Percentiles rank a stretch among this genome's conserved stretches.
These are phyloP conservation scores for Dianthus caryophyllus DNA, from an alignment of 148 eudicot genomes.

Conservation along the genomic window DNA sequence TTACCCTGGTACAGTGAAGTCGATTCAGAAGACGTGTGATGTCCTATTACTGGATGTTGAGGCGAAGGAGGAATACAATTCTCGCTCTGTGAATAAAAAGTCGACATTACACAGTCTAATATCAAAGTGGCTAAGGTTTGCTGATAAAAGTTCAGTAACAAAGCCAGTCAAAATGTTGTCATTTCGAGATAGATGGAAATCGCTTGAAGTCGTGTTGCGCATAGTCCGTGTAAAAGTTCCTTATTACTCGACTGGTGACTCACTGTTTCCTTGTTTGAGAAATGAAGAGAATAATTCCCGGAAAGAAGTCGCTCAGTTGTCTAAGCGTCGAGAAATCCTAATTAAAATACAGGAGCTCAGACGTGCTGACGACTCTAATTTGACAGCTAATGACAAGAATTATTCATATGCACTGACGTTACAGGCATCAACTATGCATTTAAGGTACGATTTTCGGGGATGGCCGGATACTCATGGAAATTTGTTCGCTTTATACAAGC, in stretches of 20 bases:
- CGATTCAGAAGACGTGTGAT: constrained; percentile 59
- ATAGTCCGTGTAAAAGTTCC: constrained; percentile 44
- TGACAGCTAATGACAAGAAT: constrained; percentile 34
- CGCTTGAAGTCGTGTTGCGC: constrained; percentile 56
- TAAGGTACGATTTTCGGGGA: constrained; percentile 27
- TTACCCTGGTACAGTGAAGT: constrained; percentile 67
- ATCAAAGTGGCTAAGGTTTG: constrained; percentile 47
- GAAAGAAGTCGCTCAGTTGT: constrained; percentile 30
- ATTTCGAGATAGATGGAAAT: constrained; percentile 66
- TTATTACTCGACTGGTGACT: constrained; percentile 31
- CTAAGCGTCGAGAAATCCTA: constrained; percentile 46
- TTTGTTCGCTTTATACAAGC: constrained; percentile 66
- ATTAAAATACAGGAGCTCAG: constrained; percentile 43
- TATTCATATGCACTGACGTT: constrained; percentile 56
- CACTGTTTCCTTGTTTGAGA: constrained; percentile 49
- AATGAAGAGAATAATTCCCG: constrained; percentile 32
- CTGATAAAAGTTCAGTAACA: constrained; percentile 28
- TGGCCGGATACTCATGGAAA: constrained; percentile 82
- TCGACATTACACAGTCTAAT: constrained; percentile 35
- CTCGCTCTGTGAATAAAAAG: constrained; percentile 17
- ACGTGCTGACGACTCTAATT: constrained; percentile 30
- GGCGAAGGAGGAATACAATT: constrained; percentile 30
- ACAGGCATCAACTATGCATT: constrained; percentile 53
- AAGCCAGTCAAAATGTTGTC: constrained; percentile 62
- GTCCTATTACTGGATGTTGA: constrained; percentile 73